phyloP scores from a whole-genome alignment of 225 moss, liverwort and hornwort species.

The Pseudoscleropodium purum region DNA sequence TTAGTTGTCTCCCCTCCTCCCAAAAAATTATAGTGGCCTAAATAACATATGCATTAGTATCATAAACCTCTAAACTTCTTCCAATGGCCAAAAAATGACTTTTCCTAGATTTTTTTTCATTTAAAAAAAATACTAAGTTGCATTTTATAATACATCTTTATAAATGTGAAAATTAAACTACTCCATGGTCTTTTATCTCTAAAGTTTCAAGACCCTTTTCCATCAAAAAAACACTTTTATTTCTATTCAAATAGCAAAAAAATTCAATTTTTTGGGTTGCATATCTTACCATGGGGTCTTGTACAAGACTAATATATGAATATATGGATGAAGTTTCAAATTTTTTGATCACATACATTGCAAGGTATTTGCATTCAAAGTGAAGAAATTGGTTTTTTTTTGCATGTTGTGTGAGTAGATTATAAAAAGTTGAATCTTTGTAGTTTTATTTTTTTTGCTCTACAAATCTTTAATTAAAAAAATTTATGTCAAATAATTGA shows the following conservation, averaged over 20 bases:
- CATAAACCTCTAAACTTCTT: not conserved
- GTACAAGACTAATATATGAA: not conserved
- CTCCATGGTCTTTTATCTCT: not conserved
- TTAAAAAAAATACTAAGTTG: not conserved
- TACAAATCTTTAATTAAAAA: not conserved
- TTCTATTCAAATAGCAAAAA: not conserved
- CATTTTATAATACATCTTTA: not conserved
- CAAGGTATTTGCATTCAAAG: not conserved
- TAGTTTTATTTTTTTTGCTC: no score
- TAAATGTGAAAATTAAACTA: not conserved
- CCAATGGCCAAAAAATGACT: not conserved
- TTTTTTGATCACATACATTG: not conserved
- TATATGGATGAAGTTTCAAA: not conserved
- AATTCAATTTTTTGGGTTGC: not conserved
- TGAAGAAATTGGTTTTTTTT: not conserved
- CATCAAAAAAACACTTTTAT: not conserved
- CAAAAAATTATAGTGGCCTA: not conserved
- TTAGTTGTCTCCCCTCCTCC: accelerated
- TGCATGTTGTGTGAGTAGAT: not conserved
- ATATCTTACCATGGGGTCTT: not conserved
- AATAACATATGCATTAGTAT: not conserved
- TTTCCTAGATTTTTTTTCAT: not conserved
- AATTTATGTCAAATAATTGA: not conserved
- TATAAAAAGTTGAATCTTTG: not conserved
- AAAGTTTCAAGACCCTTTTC: not conserved